Conservation (phyloP, 164 flowering plant genomes). For the Aristolochia fimbriata region DNA sequence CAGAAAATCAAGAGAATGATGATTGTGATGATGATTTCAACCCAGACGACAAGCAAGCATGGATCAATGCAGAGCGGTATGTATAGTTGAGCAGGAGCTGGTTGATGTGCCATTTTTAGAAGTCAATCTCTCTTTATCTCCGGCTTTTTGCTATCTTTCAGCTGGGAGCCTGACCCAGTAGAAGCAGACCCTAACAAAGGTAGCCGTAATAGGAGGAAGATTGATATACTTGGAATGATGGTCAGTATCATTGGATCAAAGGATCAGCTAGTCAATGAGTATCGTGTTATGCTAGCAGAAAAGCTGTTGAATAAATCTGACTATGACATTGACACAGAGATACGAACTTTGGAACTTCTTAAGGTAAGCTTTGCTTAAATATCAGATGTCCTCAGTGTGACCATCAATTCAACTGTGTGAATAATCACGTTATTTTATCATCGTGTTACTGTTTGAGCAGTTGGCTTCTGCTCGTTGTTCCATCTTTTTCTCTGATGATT, state of each 20-base stretch:
- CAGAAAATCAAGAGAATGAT: conserved; percentile 61
- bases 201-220: conserved; percentile 63
- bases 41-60: conserved; percentile 77
- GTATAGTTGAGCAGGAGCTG: conserved; percentile 1
- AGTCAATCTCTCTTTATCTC: neutral
- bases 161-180: conserved; percentile 99
- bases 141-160: conserved; percentile 15
- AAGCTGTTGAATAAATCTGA: conserved; percentile 91
- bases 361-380: conserved; percentile 36
- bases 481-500: no score
- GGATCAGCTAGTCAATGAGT: conserved; percentile 93
- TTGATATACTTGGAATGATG: conserved; percentile 93
- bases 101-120: no score
- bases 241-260: conserved; percentile 94
- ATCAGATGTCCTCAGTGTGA: neutral
- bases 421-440: no score
- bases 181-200: conserved; percentile 90
- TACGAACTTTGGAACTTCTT: conserved; percentile 90
- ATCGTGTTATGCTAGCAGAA: conserved; percentile 96
- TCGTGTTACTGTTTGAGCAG: no score
- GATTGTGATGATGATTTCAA: conserved; percentile 63
- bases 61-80: conserved; percentile 71
- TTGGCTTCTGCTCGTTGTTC: no score
- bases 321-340: conserved; percentile 88
- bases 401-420: no score